Evolutionary conservation across 1,284 basidiomycete genomes (phyloP), one percentile per base, ranked within the genome.

Genomic region (Cryptococcus sp.): DNA sequence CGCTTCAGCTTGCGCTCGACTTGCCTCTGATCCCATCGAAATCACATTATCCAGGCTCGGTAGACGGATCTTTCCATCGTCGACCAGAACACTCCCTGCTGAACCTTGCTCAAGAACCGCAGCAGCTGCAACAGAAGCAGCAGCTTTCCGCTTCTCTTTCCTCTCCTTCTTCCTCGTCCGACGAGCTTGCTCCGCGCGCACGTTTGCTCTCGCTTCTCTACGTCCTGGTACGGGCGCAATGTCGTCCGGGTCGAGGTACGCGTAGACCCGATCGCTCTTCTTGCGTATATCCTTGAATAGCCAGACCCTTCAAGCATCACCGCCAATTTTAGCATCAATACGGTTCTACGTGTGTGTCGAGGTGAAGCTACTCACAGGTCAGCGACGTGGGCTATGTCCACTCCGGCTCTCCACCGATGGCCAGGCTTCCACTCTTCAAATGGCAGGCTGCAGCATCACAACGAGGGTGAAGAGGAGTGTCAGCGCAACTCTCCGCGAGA

Each of bases 221-320:
- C 55, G 49, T 3, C 58, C 54, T 10, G 58, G 54, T 17, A 69
- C 67, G 6, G 52, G 60, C 4, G 50, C 16, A 23, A 62, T 30
- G 1, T 45, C 38, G 3, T 50, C 30, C 3, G 60, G 51, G 5
- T 40, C 13, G 42, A 61, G 38, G 19, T 65, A 63, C 3, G 47
- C 27, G 38, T 48, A 68, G 30, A 66, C 60, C 19, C 55, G 55
- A 35, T 11, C 23, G 0, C 64, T 66, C n/a, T 57, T 49, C 46
- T 64, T 60, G 10, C 61, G 55, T 48, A 68, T 62, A 35, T 25
- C 58, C 54, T n/a, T 40, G n/a, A 58, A 64, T 64, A 48, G 63
- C 62, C 16, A 10, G 4, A 35, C 30, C 13, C 30, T 35, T 4
- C 27, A 10, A 5, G 27, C 27, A 35, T 8, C 30, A 35, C 13